A percentile compares a stretch with the other conserved stretches of the same genome.
Evolutionary conservation across 1,139 yeast species (phyloP).

Genomic region (Wickerhamomyces sp.): DNA sequence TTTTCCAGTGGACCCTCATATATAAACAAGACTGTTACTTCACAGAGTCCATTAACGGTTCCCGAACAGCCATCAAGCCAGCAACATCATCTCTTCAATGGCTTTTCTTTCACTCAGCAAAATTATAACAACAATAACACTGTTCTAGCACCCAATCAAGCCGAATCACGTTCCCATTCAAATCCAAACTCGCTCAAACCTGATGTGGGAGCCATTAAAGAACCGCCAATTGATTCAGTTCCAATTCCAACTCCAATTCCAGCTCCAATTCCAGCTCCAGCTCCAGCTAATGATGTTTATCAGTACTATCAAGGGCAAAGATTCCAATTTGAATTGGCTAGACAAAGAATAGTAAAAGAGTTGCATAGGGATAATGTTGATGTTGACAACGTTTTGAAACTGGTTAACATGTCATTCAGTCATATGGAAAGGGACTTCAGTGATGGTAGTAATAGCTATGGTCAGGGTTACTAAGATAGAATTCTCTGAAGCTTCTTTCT

Average conservation of each 20-base stretch:
- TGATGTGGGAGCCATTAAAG: too few species aligned
- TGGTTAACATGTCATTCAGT: conserved; percentile 16
- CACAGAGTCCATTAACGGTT: not conserved
- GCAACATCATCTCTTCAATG: not conserved
- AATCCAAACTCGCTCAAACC: too few species aligned
- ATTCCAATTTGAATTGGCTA: conserved; percentile 16
- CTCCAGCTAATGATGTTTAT: too few species aligned
- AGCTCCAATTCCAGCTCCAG: too few species aligned
- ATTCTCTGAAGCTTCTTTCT: too few species aligned
- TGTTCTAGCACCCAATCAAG: not conserved
- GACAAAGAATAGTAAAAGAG: conserved; percentile 15
- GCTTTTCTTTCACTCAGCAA: not conserved
- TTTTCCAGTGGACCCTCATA: not conserved
- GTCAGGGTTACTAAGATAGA: not conserved
- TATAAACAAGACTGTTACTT: not conserved
- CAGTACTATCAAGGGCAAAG: conserved; percentile 16
- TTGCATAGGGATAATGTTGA: conserved; percentile 14
- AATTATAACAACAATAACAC: not conserved
- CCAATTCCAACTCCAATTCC: too few species aligned
- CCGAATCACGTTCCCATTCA: not conserved
- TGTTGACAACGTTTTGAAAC: conserved; percentile 5
- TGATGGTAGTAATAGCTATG: not conserved
- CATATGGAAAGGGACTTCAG: conserved; percentile 19
- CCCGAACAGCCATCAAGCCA: not conserved
- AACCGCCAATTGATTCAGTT: too few species aligned